Conservation (phyloP, 2,329 filamentous ascomycete species). For the Pseudocercospora pini-densiflorae region DNA sequence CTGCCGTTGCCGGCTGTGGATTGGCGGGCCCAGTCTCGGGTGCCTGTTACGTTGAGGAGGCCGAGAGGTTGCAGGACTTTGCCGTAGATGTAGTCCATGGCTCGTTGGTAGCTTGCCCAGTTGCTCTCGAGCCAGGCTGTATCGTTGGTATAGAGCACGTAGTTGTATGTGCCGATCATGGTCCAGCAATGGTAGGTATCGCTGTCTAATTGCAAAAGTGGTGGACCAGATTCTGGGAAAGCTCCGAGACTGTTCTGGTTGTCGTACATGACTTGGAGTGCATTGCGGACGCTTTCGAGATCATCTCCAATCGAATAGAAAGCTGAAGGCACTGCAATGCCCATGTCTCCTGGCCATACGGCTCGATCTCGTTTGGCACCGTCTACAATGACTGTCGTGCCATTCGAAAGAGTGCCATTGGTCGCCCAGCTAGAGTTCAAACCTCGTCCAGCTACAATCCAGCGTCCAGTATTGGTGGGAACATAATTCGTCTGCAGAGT, state of each 20-base stretch:
- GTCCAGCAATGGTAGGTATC: constrained; percentile 61
- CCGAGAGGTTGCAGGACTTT: constrained; percentile 48
- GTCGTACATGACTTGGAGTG: constrained; percentile 53
- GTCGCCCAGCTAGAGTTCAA: constrained; percentile 38
- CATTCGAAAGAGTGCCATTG: constrained; percentile 42
- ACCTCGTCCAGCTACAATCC: constrained; percentile 19
- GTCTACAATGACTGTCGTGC: constrained; percentile 43
- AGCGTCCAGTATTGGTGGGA: constrained; percentile 41
- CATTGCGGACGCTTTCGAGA: constrained; percentile 54
- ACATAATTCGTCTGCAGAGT: constrained; percentile 45
- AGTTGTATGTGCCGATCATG: constrained; percentile 51
- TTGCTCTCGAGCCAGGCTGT: constrained; percentile 45
- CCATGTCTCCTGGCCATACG: constrained; percentile 56
- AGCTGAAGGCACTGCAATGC: constrained; percentile 52
- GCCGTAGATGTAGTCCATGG: constrained; percentile 47
- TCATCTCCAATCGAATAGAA: constrained; percentile 41
- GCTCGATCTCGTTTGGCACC: constrained; percentile 47
- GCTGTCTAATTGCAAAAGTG: constrained; percentile 42
- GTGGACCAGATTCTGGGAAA: constrained; percentile 47
- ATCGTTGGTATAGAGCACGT: constrained; percentile 47
- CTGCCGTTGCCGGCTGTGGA: constrained; percentile 56
- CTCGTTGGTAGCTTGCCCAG: constrained; percentile 51
- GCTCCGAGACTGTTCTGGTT: constrained; percentile 45
- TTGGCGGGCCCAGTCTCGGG: constrained; percentile 54
- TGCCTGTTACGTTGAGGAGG: constrained; percentile 52